Percentiles rank a stretch among this genome's conserved stretches.
phyloP scores from a whole-genome alignment of 495 filamentous ascomycete species.

The Aspergillus hancockii region DNA sequence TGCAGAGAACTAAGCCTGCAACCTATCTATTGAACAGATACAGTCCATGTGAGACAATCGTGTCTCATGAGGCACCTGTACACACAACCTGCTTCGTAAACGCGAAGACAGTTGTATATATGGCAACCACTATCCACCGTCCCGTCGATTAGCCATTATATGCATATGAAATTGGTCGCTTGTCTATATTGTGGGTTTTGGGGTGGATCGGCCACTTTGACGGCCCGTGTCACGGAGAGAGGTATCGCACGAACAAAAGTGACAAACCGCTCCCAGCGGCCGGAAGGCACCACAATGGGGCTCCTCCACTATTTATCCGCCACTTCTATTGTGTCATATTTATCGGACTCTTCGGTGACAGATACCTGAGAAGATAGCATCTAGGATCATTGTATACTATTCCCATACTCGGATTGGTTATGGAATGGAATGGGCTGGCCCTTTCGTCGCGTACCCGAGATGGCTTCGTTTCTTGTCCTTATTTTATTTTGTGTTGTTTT shows the following conservation, averaged over 20 bases:
- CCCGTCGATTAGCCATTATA: neutral
- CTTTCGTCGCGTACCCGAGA: too few relatives aligned
- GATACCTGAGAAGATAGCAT: too few relatives aligned
- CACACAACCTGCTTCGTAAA: neutral
- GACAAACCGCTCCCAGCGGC: neutral
- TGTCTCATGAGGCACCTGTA: neutral
- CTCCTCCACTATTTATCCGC: neutral
- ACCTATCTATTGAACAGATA: neutral
- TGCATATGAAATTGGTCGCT: neutral
- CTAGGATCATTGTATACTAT: too few relatives aligned
- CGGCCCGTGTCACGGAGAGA: neutral
- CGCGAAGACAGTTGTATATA: too few relatives aligned
- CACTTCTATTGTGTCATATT: too few relatives aligned
- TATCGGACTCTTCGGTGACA: too few relatives aligned
- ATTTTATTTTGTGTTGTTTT: too few relatives aligned
- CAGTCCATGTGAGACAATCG: too few relatives aligned
- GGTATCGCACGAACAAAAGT: neutral
- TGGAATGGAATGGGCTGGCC: too few relatives aligned
- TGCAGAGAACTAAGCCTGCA: neutral
- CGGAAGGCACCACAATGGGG: neutral
- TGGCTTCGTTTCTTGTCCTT: too few relatives aligned
- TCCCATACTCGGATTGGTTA: too few relatives aligned
- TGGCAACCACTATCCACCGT: too few relatives aligned
- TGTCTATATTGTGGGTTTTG: neutral
- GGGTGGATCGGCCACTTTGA: neutral